phyloP scores from a whole-genome alignment of 306 rosid genomes.

The Vicia sativa region DNA sequence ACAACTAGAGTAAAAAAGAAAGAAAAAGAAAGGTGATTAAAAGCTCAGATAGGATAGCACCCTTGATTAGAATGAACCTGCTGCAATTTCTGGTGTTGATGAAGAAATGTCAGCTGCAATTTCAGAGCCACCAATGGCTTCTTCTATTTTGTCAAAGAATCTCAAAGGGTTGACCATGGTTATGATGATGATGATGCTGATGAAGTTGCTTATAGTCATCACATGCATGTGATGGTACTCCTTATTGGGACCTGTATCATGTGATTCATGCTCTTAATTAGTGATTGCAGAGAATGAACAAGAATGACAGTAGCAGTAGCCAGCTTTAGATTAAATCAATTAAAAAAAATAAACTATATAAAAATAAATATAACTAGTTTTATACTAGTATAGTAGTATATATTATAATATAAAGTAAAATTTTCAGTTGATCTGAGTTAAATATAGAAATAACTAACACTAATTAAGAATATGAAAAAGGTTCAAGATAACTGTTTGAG shows the following conservation, averaged over 20 bases:
- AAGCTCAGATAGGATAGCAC: slow-evolving; percentile 99
- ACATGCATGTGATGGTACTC: slow-evolving; percentile 43
- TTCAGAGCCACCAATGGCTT: slow-evolving; percentile 44
- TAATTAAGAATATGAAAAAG: slow-evolving; percentile 34
- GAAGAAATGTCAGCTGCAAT: slow-evolving; percentile 36
- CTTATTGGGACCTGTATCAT: slow-evolving; percentile 48
- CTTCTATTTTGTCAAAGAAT: slow-evolving; percentile 38
- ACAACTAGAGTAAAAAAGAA: not conserved
- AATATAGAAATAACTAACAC: slow-evolving; percentile 10
- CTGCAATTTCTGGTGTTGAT: not conserved
- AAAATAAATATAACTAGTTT: not conserved
- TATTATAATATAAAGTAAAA: slow-evolving; percentile 39
- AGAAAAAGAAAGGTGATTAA: not conserved
- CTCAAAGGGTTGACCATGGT: slow-evolving; percentile 44
- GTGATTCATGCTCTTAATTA: slow-evolving; percentile 39
- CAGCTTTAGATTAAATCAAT: slow-evolving; percentile 42
- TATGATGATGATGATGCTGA: not conserved
- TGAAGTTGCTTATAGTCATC: slow-evolving; percentile 18
- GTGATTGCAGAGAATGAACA: slow-evolving; percentile 45
- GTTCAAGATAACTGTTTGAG: slow-evolving; percentile 13
- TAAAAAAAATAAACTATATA: not conserved
- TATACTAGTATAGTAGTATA: not conserved
- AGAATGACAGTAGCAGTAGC: slow-evolving; percentile 46
- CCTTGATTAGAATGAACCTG: slow-evolving; percentile 43
- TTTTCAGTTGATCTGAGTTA: slow-evolving; percentile 1